phyloP scores from a whole-genome alignment of 164 flowering plant genomes.

The Akebia trifoliata region DNA sequence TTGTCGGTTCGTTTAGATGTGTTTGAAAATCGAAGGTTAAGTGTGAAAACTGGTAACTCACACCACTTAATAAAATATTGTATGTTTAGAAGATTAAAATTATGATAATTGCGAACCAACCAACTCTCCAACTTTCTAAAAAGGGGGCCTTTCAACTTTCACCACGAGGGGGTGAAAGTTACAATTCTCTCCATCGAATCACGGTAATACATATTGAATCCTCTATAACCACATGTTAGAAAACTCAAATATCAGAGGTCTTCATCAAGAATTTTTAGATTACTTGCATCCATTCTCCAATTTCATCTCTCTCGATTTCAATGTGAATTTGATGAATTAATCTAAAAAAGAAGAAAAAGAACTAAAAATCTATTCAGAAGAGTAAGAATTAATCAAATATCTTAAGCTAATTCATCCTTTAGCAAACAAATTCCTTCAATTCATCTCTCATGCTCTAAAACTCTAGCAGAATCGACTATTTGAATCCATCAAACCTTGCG shows the following conservation, averaged over 20 bases:
- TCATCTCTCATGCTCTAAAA: constrained; percentile 50
- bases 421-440: constrained; percentile 66
- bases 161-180: too few species aligned
- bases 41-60: too few species aligned
- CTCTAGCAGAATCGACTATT: constrained; percentile 53
- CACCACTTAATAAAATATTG: too few species aligned
- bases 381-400: constrained; percentile 10
- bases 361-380: neutral
- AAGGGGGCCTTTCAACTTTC: too few species aligned
- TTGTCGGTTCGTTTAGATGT: too few species aligned
- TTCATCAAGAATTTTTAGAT: constrained; percentile 6
- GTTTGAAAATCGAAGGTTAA: too few species aligned
- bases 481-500: constrained; percentile 19
- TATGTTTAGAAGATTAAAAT: too few species aligned
- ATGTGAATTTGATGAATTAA: neutral
- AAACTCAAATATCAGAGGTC: constrained; percentile 15
- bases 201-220: too few species aligned
- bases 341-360: constrained; percentile 13
- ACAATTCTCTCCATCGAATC: too few species aligned
- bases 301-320: constrained; percentile 6
- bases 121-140: too few species aligned
- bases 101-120: too few species aligned
- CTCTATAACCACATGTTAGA: constrained; percentile 22
- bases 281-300: constrained; percentile 22
- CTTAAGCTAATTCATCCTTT: constrained; percentile 41